Evolutionary conservation across 2,329 filamentous ascomycete species (phyloP), one percentile per base, ranked within the genome.

Genomic region (Pyricularia sp.): DNA sequence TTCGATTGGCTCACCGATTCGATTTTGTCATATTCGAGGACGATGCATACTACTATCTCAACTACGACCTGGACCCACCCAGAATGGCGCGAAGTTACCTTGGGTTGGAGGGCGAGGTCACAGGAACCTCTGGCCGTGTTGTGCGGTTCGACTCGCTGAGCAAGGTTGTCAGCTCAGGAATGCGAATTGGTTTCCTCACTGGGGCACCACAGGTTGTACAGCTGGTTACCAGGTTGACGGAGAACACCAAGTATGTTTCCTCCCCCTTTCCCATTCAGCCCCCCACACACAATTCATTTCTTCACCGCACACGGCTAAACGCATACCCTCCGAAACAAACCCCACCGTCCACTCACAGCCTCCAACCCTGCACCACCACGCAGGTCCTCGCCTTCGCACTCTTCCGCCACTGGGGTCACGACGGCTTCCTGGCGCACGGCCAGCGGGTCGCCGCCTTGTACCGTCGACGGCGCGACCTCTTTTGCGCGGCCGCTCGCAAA

Each of bases 161-260:
- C 65, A 67, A 67, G 63, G 66, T 67, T 31, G 63, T 67, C 44
- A 67, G 66, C 61, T 60, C 66, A 3, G 66, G 66, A 24, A 67
- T 67, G 65, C 65, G 66, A 12, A 30, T 67, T 9, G 66, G 66
- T 55, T 60, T 67, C 26, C 49, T 67, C 13, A 67, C 66, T 30
- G 33, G 40, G 30, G 53, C 19, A 28, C 24, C 3, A 1, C 1
- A 30, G 3, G 57, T 40, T 7, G 57, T 62, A 26, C 62, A 63
- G 26, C 33, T 30, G 13, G 40, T 49, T 4, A 49, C 40, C 16
- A 49, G 40, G 40, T n/a, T 49, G 40, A 49, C 40, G 2, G 40
- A 49, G 16, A 49, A 49, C 40, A 49, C 40, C 16, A 49, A 49
- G 40, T 49, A 49, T 5, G 40, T 44, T 40, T 40, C 8, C 33